Percentiles rank a stretch among this genome's conserved stretches.
Evolutionary conservation across 176 grass and related monocot species (phyloP).

Genomic region (Otatea glauca): DNA sequence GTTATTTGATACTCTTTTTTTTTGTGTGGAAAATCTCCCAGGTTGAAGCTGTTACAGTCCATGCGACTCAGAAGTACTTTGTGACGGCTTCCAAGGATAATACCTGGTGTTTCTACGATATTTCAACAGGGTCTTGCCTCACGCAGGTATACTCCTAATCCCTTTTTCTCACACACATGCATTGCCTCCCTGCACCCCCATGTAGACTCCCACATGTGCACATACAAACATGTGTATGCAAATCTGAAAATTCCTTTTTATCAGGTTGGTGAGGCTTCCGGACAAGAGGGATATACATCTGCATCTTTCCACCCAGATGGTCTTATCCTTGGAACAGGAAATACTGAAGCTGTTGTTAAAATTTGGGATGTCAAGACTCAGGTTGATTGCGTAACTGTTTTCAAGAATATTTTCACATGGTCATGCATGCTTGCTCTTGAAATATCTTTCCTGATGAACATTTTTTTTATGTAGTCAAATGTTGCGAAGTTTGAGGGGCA

Average conservation of each 20-base stretch:
- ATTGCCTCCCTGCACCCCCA: background rate
- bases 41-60: slow-evolving; percentile 97
- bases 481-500: slow-evolving; percentile 94
- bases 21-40: slow-evolving; percentile 37
- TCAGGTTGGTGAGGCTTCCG: slow-evolving; percentile 76
- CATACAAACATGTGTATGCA: slow-evolving; percentile 12
- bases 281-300: slow-evolving; percentile 88
- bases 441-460: slow-evolving; percentile 45
- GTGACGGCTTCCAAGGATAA: slow-evolving; percentile 93
- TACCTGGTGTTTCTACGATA: slow-evolving; percentile 99
- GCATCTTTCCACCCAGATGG: slow-evolving; percentile 96
- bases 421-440: slow-evolving; percentile 19
- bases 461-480: slow-evolving; percentile 68
- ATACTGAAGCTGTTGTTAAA: slow-evolving; percentile 78
- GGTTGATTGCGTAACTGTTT: slow-evolving; percentile 47
- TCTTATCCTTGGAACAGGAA: slow-evolving; percentile 97
- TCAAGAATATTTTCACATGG: slow-evolving; percentile 23
- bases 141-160: slow-evolving; percentile 61
- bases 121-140: slow-evolving; percentile 87
- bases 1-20: slow-evolving; percentile 6
- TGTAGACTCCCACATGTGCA: background rate
- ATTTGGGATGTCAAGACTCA: slow-evolving; percentile 99
- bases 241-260: slow-evolving; percentile 24
- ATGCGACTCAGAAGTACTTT: slow-evolving; percentile 95
- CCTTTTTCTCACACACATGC: background rate